These are phyloP conservation scores for Exophiala alcalophila DNA, from an alignment of 2,329 filamentous ascomycete species.

Conservation along the genomic window DNA sequence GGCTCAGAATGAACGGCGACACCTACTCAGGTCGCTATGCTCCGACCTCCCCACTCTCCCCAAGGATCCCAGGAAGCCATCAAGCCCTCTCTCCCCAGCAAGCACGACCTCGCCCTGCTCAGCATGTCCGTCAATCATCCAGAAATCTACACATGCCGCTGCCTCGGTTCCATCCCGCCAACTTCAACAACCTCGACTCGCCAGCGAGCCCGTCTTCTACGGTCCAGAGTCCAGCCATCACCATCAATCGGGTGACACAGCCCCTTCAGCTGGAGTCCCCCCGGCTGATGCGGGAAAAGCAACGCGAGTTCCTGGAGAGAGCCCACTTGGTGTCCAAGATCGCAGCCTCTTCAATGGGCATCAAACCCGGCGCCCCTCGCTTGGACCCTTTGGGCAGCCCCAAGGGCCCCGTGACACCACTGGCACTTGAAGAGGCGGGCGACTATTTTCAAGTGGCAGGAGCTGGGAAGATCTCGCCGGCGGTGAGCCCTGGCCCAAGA, in stretches of 20 bases:
- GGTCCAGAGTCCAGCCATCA: slow-evolving; percentile 32
- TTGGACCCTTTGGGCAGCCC: slow-evolving; percentile 46
- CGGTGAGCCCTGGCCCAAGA: slow-evolving; percentile 33
- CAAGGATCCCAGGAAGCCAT: slow-evolving; percentile 18
- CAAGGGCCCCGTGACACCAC: slow-evolving; percentile 44
- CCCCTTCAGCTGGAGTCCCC: slow-evolving; percentile 34
- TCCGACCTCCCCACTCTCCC: slow-evolving; percentile 31
- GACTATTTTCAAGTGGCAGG: slow-evolving; percentile 38
- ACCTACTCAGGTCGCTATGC: slow-evolving; percentile 27
- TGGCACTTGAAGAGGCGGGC: slow-evolving; percentile 39
- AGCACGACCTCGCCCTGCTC: slow-evolving; percentile 32
- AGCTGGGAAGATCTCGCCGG: slow-evolving; percentile 27
- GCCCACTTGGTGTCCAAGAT: slow-evolving; percentile 34
- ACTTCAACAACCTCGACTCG: slow-evolving; percentile 37
- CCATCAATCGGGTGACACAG: slow-evolving; percentile 26
- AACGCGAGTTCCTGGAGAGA: slow-evolving; percentile 43
- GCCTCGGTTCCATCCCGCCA: slow-evolving; percentile 47
- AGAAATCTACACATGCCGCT: slow-evolving; percentile 41
- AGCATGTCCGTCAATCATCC: slow-evolving; percentile 37
- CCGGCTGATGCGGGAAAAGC: slow-evolving; percentile 42
- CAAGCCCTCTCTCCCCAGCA: slow-evolving; percentile 38
- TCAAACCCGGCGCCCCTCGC: slow-evolving; percentile 44
- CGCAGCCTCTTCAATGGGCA: slow-evolving; percentile 31
- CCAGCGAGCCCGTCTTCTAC: slow-evolving; percentile 37
- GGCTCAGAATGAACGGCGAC: slow-evolving; percentile 19